Evolutionary conservation across 164 flowering plant genomes (phyloP).

Genomic region (Aristolochia californica): DNA sequence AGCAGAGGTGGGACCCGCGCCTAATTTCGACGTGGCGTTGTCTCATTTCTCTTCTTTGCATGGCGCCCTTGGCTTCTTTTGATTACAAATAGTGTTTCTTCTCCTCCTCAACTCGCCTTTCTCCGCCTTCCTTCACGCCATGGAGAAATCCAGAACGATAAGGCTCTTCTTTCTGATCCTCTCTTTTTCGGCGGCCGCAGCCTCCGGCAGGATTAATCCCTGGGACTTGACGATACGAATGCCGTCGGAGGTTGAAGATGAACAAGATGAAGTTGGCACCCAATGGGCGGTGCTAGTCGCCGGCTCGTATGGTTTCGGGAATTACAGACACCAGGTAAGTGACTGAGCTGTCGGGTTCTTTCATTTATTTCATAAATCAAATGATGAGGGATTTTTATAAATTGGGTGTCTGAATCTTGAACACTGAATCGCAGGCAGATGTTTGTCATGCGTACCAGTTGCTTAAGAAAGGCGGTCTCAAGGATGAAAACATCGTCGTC

Average conservation of each 20-base stretch:
- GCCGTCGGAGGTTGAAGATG: slow-evolving; percentile 34
- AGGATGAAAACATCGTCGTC: slow-evolving; percentile 83
- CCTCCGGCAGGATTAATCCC: slow-evolving; percentile 7
- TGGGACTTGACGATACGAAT: slow-evolving; percentile 36
- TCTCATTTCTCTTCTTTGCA: neutral
- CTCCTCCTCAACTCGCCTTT: neutral
- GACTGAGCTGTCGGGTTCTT: neutral
- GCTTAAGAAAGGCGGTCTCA: slow-evolving; percentile 68
- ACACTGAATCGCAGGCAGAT: slow-evolving; percentile 58
- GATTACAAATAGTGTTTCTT: neutral
- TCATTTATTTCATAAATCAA: neutral
- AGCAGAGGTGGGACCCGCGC: no score
- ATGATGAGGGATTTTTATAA: no score
- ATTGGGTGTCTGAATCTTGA: no score
- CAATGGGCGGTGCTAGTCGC: slow-evolving; percentile 94
- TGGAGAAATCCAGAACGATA: no score
- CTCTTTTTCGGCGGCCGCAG: neutral
- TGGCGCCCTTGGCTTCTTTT: neutral
- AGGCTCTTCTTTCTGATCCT: neutral
- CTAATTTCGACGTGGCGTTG: neutral
- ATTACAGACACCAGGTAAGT: slow-evolving; percentile 85
- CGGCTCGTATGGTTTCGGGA: slow-evolving; percentile 66
- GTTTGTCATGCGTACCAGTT: slow-evolving; percentile 95
- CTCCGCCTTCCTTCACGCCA: no score
- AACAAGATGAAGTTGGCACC: slow-evolving; percentile 31